Percentiles rank a stretch among this genome's conserved stretches.
Evolutionary conservation across 2,329 filamentous ascomycete genomes (phyloP).

Genomic region (Paecilomyces sp.): DNA sequence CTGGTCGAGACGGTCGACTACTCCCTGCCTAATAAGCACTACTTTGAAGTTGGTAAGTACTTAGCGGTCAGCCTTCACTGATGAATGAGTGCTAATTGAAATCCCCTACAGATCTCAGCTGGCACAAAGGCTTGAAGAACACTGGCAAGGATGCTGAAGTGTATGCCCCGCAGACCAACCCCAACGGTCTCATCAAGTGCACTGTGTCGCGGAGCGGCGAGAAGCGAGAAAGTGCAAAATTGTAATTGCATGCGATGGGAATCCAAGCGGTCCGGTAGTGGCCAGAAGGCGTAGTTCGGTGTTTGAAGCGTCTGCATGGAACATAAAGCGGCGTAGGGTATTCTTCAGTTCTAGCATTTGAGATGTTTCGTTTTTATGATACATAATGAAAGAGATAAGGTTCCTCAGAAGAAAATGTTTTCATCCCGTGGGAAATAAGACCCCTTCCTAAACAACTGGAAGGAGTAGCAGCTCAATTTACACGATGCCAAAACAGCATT

Average conservation of each 20-base stretch:
- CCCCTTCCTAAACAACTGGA: not conserved
- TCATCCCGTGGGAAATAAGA: not conserved
- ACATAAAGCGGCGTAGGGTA: not conserved
- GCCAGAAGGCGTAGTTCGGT: constrained; percentile 7
- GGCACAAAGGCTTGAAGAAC: constrained; percentile 94
- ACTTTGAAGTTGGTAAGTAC: constrained; percentile 72
- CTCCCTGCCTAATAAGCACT: constrained; percentile 93
- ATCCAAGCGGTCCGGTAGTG: constrained; percentile 6
- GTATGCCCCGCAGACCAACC: constrained; percentile 84
- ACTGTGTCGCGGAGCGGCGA: constrained; percentile 52
- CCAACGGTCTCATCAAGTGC: constrained; percentile 93
- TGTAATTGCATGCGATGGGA: constrained; percentile 14
- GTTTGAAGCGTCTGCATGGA: constrained; percentile 5
- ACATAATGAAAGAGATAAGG: not conserved
- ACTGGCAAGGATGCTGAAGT: constrained; percentile 93
- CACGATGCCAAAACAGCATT: constrained; percentile 8
- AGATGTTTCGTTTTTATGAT: not conserved
- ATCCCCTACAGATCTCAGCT: constrained; percentile 67
- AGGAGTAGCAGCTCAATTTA: not conserved
- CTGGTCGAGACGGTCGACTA: constrained; percentile 70
- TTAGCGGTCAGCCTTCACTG: constrained; percentile 34
- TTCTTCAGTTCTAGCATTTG: not conserved
- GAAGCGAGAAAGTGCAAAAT: constrained; percentile 19
- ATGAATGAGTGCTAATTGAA: constrained; percentile 1
- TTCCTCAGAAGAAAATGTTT: not conserved